Evolutionary conservation across 2,329 filamentous ascomycete genomes (phyloP).

Genomic region (Colletotrichum cordylinicola): DNA sequence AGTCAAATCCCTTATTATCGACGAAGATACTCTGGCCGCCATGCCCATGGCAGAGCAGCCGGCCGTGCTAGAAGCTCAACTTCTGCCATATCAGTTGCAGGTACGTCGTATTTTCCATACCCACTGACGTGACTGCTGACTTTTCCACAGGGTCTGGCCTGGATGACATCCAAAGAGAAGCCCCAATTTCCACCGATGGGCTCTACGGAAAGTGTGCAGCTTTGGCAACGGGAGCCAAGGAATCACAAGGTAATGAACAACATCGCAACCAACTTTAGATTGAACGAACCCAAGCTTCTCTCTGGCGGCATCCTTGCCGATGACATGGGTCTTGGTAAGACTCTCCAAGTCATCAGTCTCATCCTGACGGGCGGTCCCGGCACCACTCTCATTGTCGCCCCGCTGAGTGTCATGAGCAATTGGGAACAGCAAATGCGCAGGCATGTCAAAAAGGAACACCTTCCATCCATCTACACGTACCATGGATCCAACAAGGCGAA

Average conservation of each 20-base stretch:
- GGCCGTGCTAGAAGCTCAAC: slow-evolving; percentile 62
- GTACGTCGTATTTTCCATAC: slow-evolving; percentile 29
- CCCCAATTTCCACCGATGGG: slow-evolving; percentile 66
- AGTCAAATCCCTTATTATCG: slow-evolving; percentile 73
- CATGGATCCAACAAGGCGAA: slow-evolving; percentile 70
- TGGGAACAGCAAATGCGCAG: slow-evolving; percentile 81
- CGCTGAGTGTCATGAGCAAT: slow-evolving; percentile 88
- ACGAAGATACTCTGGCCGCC: slow-evolving; percentile 71
- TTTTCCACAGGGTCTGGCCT: slow-evolving; percentile 69
- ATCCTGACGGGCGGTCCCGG: slow-evolving; percentile 66
- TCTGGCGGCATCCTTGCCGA: slow-evolving; percentile 88
- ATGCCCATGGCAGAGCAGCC: slow-evolving; percentile 79
- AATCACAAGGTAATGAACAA: slow-evolving; percentile 60
- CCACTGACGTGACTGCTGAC: background rate
- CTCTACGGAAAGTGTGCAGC: slow-evolving; percentile 69
- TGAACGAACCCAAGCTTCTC: slow-evolving; percentile 64
- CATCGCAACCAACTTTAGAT: slow-evolving; percentile 73
- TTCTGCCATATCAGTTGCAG: slow-evolving; percentile 81
- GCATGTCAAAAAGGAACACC: slow-evolving; percentile 70
- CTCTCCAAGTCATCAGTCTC: slow-evolving; percentile 82
- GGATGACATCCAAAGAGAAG: slow-evolving; percentile 80
- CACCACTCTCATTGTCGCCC: slow-evolving; percentile 80
- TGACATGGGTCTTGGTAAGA: slow-evolving; percentile 94
- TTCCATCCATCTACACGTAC: slow-evolving; percentile 74
- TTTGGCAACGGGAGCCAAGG: slow-evolving; percentile 70